phyloP scores from a whole-genome alignment of 768 basidiomycete species.

The Astraeus odoratus region DNA sequence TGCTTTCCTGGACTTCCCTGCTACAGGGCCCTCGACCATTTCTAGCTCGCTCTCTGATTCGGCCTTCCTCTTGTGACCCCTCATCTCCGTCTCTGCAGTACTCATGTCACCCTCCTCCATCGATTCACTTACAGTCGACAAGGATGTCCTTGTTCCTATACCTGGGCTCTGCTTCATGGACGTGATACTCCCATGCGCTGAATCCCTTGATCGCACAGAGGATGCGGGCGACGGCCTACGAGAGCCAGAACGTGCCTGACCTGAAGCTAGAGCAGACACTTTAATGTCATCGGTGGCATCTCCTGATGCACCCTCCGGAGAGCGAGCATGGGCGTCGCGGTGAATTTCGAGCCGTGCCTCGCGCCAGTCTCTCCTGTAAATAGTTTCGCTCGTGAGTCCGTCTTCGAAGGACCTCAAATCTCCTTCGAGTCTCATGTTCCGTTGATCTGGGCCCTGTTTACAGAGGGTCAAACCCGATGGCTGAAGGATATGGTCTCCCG shows the following conservation, averaged over 20 bases:
- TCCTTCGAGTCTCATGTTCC: slow-evolving; percentile 27
- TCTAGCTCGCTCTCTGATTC: slow-evolving; percentile 51
- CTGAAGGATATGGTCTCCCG: slow-evolving; percentile 46
- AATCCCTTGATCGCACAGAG: slow-evolving; percentile 38
- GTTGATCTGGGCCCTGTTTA: slow-evolving; percentile 15
- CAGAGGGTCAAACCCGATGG: not conserved
- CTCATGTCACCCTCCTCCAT: slow-evolving; percentile 34
- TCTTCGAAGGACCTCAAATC: slow-evolving; percentile 61
- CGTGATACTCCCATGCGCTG: slow-evolving; percentile 21
- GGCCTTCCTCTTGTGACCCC: slow-evolving; percentile 44
- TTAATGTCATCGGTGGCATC: slow-evolving; percentile 27
- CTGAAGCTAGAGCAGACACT: slow-evolving; percentile 18
- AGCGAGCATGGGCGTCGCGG: slow-evolving; percentile 12
- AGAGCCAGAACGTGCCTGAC: slow-evolving; percentile 18
- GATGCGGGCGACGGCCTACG: slow-evolving; percentile 42
- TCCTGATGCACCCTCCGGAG: slow-evolving; percentile 5
- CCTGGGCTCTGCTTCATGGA: slow-evolving; percentile 44
- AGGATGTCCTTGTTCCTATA: slow-evolving; percentile 35
- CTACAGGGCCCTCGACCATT: slow-evolving; percentile 41
- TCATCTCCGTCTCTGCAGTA: not conserved
- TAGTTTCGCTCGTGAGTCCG: slow-evolving; percentile 49
- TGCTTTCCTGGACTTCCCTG: slow-evolving; percentile 31
- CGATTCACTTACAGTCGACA: slow-evolving; percentile 36
- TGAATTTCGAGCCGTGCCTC: slow-evolving; percentile 46
- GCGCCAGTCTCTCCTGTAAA: slow-evolving; percentile 73